Base-by-base conservation (phyloP, 2,329 filamentous ascomycete genomes). In the Cadophora sp. region DNA sequence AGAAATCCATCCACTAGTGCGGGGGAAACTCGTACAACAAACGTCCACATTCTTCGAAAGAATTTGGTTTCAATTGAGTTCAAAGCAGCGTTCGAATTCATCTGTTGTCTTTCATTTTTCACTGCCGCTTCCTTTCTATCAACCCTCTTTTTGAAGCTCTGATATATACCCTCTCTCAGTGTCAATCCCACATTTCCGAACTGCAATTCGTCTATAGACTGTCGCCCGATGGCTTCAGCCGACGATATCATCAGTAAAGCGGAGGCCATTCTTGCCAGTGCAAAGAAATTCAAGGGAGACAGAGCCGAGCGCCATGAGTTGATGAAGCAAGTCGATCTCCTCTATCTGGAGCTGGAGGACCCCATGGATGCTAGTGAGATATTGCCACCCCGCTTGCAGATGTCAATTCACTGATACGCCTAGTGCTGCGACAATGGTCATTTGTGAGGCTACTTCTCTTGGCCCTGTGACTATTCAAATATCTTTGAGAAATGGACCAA, bases 331-430 rank as follows among this genome's bases (percentile, higher is more conserved):
- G 40, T 65, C 12, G 71, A 73, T n/a, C 66, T 73, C 19, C 65
- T 64, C 8, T 63, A 66, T 51, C 50, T 67, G 31, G 50, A 64
- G 34, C 34, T 73, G 27, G 71, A 73, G 43, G 60, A 60, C 27
- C 71, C 71, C 9, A 64, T 68, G 48, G 69, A 73, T 69, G 43
- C 62, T 65, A 53, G 72, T 73, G 62, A 66, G 69, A 55, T 22
- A 4, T 27, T 40, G n/a, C 40, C 50, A 26, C 26, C 34, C 31
- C 22, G 29, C 34, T 43, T 56, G n/a, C 12, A 6, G 46, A 24
- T 56, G 12, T 55, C 9, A 56, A 40, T 22, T 26, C 8, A 55
- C 50, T 46, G 4, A 46, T 26, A 31, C 43, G 14, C 8, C 1
- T 56, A 64, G 62, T 64, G 62, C 48, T 64, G 2, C 34, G 40